phyloP scores from a whole-genome alignment of 2,329 filamentous ascomycete genomes.

The Lachnellula occidentalis region DNA sequence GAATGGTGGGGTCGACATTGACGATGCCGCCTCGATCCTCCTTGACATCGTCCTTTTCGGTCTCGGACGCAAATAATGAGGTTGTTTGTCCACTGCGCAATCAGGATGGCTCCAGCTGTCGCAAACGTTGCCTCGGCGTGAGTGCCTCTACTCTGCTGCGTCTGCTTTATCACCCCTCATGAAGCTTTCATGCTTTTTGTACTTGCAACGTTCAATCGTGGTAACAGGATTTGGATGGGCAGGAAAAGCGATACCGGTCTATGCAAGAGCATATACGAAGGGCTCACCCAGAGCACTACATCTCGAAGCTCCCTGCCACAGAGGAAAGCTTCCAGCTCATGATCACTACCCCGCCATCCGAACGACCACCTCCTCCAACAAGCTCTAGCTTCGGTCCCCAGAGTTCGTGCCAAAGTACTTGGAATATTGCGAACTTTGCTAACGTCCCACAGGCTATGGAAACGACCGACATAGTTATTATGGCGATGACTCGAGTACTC shows the following conservation, averaged over 20 bases:
- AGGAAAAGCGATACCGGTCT: conserved; percentile 95
- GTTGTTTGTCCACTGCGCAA: conserved; percentile 94
- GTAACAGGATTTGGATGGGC: conserved; percentile 31
- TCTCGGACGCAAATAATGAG: conserved; percentile 89
- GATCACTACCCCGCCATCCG: conserved; percentile 79
- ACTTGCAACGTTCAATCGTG: conserved; percentile 28
- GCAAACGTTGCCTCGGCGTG: conserved; percentile 96
- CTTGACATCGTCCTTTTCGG: conserved; percentile 84
- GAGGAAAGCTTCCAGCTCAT: conserved; percentile 97
- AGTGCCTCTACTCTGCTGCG: conserved; percentile 46
- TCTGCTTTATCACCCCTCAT: conserved; percentile 24
- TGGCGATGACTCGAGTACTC: conserved; percentile 59
- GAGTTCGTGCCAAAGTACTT: conserved; percentile 18
- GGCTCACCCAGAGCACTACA: conserved; percentile 95
- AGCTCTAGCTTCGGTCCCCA: conserved; percentile 27
- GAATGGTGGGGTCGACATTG: conserved; percentile 51
- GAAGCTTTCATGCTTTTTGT: conserved; percentile 23
- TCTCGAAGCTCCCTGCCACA: conserved; percentile 93
- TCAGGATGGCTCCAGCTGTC: conserved; percentile 93
- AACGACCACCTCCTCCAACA: conserved; percentile 26
- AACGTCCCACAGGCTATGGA: conserved; percentile 42
- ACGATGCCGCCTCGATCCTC: conserved; percentile 83
- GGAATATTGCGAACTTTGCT: conserved; percentile 16
- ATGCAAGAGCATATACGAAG: conserved; percentile 99
- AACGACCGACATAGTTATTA: conserved; percentile 62